Evolutionary conservation across 176 grass and related monocot genomes (phyloP).

Genomic region (Panicum miliaceum): DNA sequence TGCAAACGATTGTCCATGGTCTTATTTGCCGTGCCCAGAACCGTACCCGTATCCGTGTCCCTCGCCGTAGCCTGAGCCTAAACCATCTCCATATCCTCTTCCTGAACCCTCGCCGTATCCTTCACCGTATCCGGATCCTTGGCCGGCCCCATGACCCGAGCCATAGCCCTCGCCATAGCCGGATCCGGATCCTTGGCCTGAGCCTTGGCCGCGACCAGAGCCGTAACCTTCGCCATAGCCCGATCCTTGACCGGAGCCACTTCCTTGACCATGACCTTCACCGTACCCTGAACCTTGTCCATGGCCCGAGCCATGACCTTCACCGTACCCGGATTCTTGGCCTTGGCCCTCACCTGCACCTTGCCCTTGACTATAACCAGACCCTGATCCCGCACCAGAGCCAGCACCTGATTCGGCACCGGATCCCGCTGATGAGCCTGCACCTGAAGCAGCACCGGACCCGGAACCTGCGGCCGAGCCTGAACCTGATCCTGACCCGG

Average conservation of each 20-base stretch:
- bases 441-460: neutral
- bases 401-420: neutral
- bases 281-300: constrained; percentile 42
- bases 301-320: constrained; percentile 40
- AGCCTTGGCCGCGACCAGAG: constrained; percentile 11
- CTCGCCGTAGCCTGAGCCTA: constrained; percentile 37
- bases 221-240: constrained; percentile 29
- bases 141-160: constrained; percentile 23
- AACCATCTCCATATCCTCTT: constrained; percentile 8
- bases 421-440: neutral
- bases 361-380: constrained; percentile 37
- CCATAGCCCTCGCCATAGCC: constrained; percentile 43
- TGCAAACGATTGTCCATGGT: neutral
- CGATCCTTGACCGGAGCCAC: constrained; percentile 25
- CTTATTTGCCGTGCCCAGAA: constrained; percentile 34
- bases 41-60: constrained; percentile 35
- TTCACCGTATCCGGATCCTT: constrained; percentile 23
- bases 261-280: constrained; percentile 19
- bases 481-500: neutral
- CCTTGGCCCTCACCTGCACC: constrained; percentile 17
- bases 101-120: constrained; percentile 32
- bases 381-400: neutral
- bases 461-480: neutral
- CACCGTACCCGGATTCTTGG: constrained; percentile 22
- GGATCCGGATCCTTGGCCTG: constrained; percentile 18